phyloP scores from a whole-genome alignment of 192 early-diverging fungal species.

The Chytriomyces hyalinus region DNA sequence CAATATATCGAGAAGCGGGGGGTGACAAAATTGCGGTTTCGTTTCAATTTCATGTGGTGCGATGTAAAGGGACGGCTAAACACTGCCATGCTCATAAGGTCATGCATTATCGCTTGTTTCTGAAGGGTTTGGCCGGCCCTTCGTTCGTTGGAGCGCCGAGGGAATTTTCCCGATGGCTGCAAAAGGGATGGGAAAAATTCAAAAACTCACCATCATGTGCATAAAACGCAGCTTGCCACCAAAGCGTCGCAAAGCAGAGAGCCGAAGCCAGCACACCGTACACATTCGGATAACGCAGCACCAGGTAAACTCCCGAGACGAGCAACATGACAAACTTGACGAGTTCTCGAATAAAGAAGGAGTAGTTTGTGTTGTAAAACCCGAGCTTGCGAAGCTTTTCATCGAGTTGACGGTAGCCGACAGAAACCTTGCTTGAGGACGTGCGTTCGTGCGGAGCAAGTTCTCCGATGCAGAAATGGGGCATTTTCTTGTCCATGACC shows the following conservation, averaged over 20 bases:
- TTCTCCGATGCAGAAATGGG: slow-evolving; percentile 81
- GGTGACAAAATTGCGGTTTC: not conserved
- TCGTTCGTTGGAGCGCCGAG: not conserved
- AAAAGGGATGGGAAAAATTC: not conserved
- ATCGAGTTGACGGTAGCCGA: slow-evolving; percentile 72
- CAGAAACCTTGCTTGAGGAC: slow-evolving; percentile 29
- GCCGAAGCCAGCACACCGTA: slow-evolving; percentile 41
- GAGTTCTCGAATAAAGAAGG: slow-evolving; percentile 58
- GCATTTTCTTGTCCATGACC: slow-evolving; percentile 76
- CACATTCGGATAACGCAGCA: slow-evolving; percentile 34
- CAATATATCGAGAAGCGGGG: not conserved
- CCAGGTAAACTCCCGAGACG: slow-evolving; percentile 38
- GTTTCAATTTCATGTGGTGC: not conserved
- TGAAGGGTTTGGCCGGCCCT: no score
- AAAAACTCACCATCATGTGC: slow-evolving; percentile 76
- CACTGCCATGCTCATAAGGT: not conserved
- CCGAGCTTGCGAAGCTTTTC: slow-evolving; percentile 64
- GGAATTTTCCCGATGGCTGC: not conserved
- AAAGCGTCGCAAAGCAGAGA: slow-evolving; percentile 49
- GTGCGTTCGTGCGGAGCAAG: slow-evolving; percentile 41
- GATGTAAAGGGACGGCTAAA: not conserved
- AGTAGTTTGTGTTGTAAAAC: slow-evolving; percentile 67
- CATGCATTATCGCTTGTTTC: no score
- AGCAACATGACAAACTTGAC: slow-evolving; percentile 48
- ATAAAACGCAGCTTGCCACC: slow-evolving; percentile 83